These are phyloP conservation scores for Theileria orientalis DNA, from an alignment of 169 alveolate genomes.

Conservation along the genomic window DNA sequence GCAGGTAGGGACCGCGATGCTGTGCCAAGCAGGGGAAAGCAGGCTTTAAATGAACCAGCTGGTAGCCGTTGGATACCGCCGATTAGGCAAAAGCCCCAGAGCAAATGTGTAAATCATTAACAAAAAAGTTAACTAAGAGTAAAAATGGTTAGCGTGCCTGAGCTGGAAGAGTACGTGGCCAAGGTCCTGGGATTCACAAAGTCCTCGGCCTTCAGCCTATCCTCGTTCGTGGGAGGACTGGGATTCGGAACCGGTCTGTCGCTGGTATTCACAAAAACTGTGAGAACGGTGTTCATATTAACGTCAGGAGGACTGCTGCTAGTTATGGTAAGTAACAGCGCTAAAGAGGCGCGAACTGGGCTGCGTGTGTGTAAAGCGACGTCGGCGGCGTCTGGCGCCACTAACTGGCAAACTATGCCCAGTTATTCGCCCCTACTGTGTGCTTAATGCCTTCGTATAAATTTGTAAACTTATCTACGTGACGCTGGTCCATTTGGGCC, in stretches of 20 bases:
- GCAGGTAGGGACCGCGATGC: too few species aligned
- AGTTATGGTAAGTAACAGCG: constrained; percentile 33
- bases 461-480: too few species aligned
- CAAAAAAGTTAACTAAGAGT: too few species aligned
- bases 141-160: background rate
- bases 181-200: constrained; percentile 17
- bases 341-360: too few species aligned
- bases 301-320: constrained; percentile 36
- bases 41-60: too few species aligned
- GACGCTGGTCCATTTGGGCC: too few species aligned
- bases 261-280: constrained; percentile 13
- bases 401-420: background rate
- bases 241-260: constrained; percentile 54
- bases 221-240: constrained; percentile 56
- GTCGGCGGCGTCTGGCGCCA: background rate
- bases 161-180: constrained; percentile 4
- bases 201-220: constrained; percentile 24
- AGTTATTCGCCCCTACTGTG: background rate
- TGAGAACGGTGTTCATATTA: constrained; percentile 26
- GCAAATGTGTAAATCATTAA: too few species aligned
- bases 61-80: too few species aligned
- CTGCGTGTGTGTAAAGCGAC: too few species aligned
- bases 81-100: too few species aligned
- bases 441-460: background rate
- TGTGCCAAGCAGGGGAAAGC: too few species aligned